Evolutionary conservation across 2,329 filamentous ascomycete species (phyloP).

Genomic region (Aspergillus luchuensis): DNA sequence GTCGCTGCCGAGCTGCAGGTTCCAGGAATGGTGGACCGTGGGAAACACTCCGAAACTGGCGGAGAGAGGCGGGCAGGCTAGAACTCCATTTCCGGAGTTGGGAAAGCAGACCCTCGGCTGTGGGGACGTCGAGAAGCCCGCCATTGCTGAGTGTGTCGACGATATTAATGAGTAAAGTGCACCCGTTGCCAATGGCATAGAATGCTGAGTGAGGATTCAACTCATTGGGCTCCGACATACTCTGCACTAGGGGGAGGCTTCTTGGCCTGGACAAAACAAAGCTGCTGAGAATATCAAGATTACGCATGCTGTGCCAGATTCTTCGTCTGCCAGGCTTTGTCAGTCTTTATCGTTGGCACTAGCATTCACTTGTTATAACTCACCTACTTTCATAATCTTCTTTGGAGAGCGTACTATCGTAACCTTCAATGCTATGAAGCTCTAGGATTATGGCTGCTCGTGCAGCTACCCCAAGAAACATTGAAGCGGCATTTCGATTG

Average conservation of each 20-base stretch:
- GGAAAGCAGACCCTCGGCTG: not conserved
- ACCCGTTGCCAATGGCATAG: not conserved
- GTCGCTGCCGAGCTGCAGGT: not conserved
- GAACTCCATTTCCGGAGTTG: not conserved
- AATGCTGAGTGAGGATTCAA: not conserved
- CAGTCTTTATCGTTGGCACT: no score
- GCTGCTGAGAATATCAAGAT: not conserved
- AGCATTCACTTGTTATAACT: no score
- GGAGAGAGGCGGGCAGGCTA: not conserved
- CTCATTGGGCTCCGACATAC: not conserved
- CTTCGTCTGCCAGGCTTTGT: not conserved
- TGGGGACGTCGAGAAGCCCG: not conserved
- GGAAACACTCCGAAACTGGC: not conserved
- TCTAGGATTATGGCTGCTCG: constrained; percentile 8
- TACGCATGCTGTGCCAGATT: not conserved
- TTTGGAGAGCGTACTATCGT: no score
- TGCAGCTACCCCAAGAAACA: constrained; percentile 8
- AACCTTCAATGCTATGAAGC: not conserved
- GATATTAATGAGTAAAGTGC: not conserved
- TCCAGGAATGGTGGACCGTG: not conserved
- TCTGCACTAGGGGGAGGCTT: not conserved
- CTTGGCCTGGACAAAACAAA: not conserved
- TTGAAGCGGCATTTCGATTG: constrained; percentile 13
- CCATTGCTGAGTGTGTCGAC: not conserved
- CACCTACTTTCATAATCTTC: no score